Base-by-base conservation (phyloP, 805 yeast species). In the Candida manassasensis region DNA sequence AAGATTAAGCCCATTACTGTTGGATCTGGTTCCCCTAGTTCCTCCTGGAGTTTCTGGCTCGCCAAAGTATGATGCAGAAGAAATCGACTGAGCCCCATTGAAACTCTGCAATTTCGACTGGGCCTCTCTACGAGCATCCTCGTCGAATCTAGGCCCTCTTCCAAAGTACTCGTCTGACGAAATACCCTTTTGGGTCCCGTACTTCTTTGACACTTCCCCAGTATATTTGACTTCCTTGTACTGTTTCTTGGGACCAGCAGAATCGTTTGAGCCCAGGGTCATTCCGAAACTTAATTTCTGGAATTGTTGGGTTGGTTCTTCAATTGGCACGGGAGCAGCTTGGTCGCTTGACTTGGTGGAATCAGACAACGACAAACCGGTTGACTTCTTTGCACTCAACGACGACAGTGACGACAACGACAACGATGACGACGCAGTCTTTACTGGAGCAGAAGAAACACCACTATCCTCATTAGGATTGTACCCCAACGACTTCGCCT, bases 151-250 rank as follows among this genome's bases (percentile, higher is more conserved):
- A 2, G 71, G 72, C 28, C 89, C 90, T 52, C 95, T 80, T 13
- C 96, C 96, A 59, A 93, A 93, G 52, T 76, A 78, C 64, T 89
- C 94, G 61, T 93, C 97, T 2, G 97, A 89, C 0, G 97, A 93
- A 44, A 93, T 93, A 32, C 89, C 96, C 72, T 86, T 90, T 57
- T 89, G 96, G 27, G 66, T 67, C 38, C 97, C 97, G 55, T 75
- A 93, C 64, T 87, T 85, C 51, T 67, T 70, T 25, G 76, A 78
- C 19, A 84, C 84, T 45, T 80, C 81, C 24, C 93, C 93, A 1
- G 87, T 78, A 55, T 83, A 83, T 47, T 71, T 70, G 36, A 74
- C 76, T 29, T 76, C 80, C 25, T 75, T 61, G 19, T 76, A 75
- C 28, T 71, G 67, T 43, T 59, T 53, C 29, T 53, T 51, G 12